Percentiles rank a stretch among this genome's conserved stretches.
Conservation (phyloP, 805 yeast species). For the Komagataella kurtzmanii region DNA sequence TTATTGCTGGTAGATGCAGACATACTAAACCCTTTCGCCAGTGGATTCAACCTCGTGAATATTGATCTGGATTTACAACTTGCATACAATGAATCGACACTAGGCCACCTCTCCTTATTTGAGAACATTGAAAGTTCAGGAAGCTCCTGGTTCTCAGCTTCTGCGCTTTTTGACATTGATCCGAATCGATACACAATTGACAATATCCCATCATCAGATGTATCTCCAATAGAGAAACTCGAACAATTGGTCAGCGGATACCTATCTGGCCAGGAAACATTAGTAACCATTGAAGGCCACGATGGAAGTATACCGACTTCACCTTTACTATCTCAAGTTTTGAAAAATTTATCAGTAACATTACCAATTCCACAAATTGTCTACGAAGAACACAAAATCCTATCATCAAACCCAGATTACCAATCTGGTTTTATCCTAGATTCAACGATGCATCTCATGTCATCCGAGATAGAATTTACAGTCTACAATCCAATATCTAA, state of each 20-base stretch:
- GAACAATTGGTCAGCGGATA: constrained; percentile 23
- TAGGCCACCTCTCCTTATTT: constrained; percentile 18
- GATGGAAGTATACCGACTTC: constrained; percentile 10
- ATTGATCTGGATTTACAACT: constrained; percentile 15
- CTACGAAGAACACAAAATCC: not conserved
- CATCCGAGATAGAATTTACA: constrained; percentile 39
- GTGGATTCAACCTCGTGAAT: constrained; percentile 12
- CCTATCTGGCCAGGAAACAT: constrained; percentile 23
- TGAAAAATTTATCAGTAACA: constrained; percentile 12
- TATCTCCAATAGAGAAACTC: constrained; percentile 9
- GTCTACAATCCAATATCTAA: constrained; percentile 41
- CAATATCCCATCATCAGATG: constrained; percentile 3
- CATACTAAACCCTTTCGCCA: constrained; percentile 19
- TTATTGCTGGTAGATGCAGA: constrained; percentile 17
- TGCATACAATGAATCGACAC: constrained; percentile 16
- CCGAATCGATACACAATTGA: constrained; percentile 5
- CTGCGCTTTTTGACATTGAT: constrained; percentile 10
- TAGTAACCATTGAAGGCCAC: constrained; percentile 16
- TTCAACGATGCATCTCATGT: constrained; percentile 39
- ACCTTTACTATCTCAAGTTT: constrained; percentile 12
- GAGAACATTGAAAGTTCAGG: constrained; percentile 10
- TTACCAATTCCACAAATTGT: constrained; percentile 15
- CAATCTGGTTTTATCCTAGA: constrained; percentile 28
- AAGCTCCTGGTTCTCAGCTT: constrained; percentile 9
- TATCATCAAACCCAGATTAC: constrained; percentile 3